Conservation (phyloP, 331 rosid genomes). For the Arachis monticola region DNA sequence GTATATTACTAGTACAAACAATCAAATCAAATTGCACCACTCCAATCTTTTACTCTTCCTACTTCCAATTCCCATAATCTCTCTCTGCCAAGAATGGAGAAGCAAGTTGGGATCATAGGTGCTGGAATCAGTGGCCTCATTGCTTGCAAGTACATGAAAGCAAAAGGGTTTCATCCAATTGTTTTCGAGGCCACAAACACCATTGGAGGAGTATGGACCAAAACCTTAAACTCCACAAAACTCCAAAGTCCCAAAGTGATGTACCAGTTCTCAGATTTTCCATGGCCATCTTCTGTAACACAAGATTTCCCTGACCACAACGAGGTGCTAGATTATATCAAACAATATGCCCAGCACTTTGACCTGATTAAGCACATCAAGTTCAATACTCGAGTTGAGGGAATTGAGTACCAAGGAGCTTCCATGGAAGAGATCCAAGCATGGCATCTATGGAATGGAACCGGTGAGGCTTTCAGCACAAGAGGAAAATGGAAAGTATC, state of each 20-base stretch:
- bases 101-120: conserved; percentile 56
- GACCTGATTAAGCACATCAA: conserved; percentile 56
- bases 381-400: conserved; percentile 51
- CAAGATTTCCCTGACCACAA: conserved; percentile 46
- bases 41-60: too few relatives aligned
- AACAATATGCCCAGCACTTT: conserved; percentile 57
- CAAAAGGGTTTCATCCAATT: conserved; percentile 61
- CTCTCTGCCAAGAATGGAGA: conserved; percentile 31
- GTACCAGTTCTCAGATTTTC: conserved; percentile 70
- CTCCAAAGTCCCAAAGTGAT: conserved; percentile 61
- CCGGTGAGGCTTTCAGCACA: conserved; percentile 53
- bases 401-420: conserved; percentile 51
- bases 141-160: conserved; percentile 64
- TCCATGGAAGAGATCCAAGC: conserved; percentile 40
- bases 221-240: conserved; percentile 57
- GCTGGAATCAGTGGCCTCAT: conserved; percentile 75
- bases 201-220: conserved; percentile 72
- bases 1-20: too few relatives aligned
- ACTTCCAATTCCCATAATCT: too few relatives aligned
- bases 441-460: conserved; percentile 66
- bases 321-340: conserved; percentile 52
- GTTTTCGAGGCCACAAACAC: conserved; percentile 60
- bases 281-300: conserved; percentile 67
- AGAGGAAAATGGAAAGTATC: conserved; percentile 60
- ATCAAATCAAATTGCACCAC: too few relatives aligned